Base-by-base conservation (phyloP, 805 yeast genomes). In the Saccharomyces eubayanus region DNA sequence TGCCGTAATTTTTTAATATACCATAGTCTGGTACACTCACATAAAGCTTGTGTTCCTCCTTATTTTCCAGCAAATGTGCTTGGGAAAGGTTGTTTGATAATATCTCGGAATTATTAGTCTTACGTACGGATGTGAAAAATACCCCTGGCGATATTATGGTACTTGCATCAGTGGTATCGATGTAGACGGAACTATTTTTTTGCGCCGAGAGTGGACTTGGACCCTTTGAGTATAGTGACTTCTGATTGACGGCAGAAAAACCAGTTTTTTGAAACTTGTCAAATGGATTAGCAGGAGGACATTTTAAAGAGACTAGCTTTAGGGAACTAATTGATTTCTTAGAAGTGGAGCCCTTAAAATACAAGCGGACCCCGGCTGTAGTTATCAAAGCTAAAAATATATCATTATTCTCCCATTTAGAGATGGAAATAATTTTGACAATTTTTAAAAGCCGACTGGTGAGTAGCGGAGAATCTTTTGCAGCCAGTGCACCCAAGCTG, bases 11-110 rank as follows among this genome's bases (percentile, higher is more conserved):
- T 63, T 87, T 88, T 57, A 88, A 72, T 46, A 85, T 76, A 28
- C 96, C 96, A 62, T 87, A 83, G 66, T 91, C 96, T 5, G 91
- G 84, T 8, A 88, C 83, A 45, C 91, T 76, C 2, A 85, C 82
- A 66, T 85, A 88, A 21, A 87, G 69, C 51, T 77, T 75, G 55
- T 77, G 66, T 20, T 68, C 51, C 43, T 36, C 43, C 16, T 16
- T 36, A 2, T 36, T 36, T n/a, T 55, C 77, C 60, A 10, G 78
- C 70, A 5, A 6, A 36, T 16, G 12, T 16, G 5, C 16, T 8
- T 5, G 16, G 6, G 43, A 9, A 36, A 51, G 5, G 36, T 14
- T 9, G 21, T 16, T 36, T 3, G 43, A 36, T 36, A 16, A 16
- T n/a, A 16, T 21, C 5, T 21, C 43, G 11, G 21, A 36, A 36